phyloP scores from a whole-genome alignment of 345 rosid genomes.

The Pelargonium nanum region DNA sequence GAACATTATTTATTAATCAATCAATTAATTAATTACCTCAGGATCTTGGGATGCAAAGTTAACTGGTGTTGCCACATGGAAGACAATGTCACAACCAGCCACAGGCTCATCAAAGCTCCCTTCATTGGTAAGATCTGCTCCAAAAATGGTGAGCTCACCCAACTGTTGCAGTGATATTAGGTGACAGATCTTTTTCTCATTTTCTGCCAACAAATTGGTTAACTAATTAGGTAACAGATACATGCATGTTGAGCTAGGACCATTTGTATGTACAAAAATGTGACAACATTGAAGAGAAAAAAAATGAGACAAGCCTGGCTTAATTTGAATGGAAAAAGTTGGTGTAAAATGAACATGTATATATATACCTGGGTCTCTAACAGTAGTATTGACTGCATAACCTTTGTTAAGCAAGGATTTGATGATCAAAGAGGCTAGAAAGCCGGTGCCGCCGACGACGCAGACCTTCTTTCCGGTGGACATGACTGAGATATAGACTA shows the following conservation, averaged over 20 bases:
- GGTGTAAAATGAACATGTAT: neutral
- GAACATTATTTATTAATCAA: neutral
- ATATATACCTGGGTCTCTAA: slow-evolving; percentile 53
- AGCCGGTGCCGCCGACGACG: slow-evolving; percentile 76
- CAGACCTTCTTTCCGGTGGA: slow-evolving; percentile 34
- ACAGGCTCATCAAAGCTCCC: slow-evolving; percentile 49
- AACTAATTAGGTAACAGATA: neutral
- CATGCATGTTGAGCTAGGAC: neutral
- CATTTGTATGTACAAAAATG: neutral
- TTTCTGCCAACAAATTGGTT: slow-evolving; percentile 27
- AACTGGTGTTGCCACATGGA: slow-evolving; percentile 90
- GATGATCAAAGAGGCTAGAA: slow-evolving; percentile 61
- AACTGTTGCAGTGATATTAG: slow-evolving; percentile 38
- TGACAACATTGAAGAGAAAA: neutral
- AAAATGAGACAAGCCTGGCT: neutral
- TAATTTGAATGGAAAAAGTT: neutral
- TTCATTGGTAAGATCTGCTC: slow-evolving; percentile 64
- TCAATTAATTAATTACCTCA: slow-evolving; percentile 33
- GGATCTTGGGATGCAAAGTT: slow-evolving; percentile 76
- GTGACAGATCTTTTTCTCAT: slow-evolving; percentile 50
- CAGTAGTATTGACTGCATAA: slow-evolving; percentile 72
- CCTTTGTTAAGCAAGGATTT: slow-evolving; percentile 66
- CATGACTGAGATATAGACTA: slow-evolving; percentile 21
- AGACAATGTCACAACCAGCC: slow-evolving; percentile 54
- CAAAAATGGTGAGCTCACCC: slow-evolving; percentile 56